Base-by-base conservation (phyloP, 768 basidiomycete genomes). In the Amanita rimosa region DNA sequence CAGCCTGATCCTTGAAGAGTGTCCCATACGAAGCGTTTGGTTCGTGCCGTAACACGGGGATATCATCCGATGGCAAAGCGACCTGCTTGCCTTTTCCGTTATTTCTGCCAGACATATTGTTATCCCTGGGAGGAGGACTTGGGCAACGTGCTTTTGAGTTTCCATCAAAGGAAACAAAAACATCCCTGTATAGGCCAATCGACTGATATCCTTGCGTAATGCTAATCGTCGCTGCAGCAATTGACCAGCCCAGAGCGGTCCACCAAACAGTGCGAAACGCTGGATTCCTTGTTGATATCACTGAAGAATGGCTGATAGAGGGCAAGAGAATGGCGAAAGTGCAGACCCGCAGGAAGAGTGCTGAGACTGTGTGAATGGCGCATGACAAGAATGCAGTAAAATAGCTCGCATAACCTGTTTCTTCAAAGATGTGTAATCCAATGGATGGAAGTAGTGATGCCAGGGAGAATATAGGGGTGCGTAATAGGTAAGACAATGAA, bases 211-310 rank as follows among this genome's bases (percentile, higher is more conserved):
- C 85, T 59, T 89, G 87, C 46, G 67, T 65, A 45, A 89, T 70
- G 4, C 78, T 76, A 1, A 79, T 77, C 17, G 74, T 53, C 4
- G 81, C 81, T 54, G 87, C 88, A 3, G 79, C 81, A 6, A 74
- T 63, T 10, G 84, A 82, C 81, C 82, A 87, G 0, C 84, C 83
- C 2, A 90, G 67, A 2, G 83, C 81, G 33, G 86, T 64, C 81
- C 81, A 86, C 85, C 87, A 89, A 3, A 84, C 76, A 26, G 76
- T 71, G 17, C 64, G 60, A 66, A 91, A 91, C 3, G 77, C 74
- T 1, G 67, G 57, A 53, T 80, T 70, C 50, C 61, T 61, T 69
- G 76, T 48, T 62, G 66, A 69, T 76, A 81, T 6, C 75, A 78
- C 36, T 81, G 73, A 27, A 62, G 58, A 24, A 58, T 56, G 56